Evolutionary conservation across 192 early-diverging fungal species (phyloP).

Genomic region (Coemansia sp.): DNA sequence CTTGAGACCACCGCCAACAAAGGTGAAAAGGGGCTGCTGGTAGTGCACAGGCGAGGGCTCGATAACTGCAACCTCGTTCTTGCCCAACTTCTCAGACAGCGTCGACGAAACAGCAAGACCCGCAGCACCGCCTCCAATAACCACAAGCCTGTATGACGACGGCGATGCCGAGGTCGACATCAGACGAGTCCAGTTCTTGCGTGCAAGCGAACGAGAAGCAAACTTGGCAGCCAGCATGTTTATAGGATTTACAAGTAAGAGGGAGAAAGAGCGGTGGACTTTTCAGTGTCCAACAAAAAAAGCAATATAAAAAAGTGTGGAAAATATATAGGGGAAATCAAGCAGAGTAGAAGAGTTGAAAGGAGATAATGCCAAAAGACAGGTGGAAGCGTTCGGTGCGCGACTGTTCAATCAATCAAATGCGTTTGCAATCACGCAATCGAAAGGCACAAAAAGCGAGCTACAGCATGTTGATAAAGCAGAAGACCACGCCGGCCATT

Average conservation of each 20-base stretch:
- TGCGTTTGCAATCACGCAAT: background rate
- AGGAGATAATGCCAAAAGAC: background rate
- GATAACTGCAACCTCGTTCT: constrained; percentile 68
- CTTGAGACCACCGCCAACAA: constrained; percentile 87
- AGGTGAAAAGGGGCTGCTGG: constrained; percentile 89
- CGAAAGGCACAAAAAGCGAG: too few species aligned
- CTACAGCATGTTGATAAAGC: too few species aligned
- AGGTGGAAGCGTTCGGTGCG: background rate
- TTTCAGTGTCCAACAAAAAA: background rate
- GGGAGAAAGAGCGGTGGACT: constrained; percentile 4
- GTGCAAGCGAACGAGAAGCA: constrained; percentile 14
- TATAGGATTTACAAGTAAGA: background rate
- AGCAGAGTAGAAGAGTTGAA: background rate
- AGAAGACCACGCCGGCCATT: too few species aligned
- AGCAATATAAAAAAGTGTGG: constrained; percentile 1
- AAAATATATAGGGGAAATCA: background rate
- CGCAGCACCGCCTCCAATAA: constrained; percentile 55
- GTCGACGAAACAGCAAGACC: constrained; percentile 69
- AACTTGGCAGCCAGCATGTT: constrained; percentile 37
- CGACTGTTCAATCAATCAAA: background rate
- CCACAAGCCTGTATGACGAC: constrained; percentile 53
- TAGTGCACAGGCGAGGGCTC: constrained; percentile 73
- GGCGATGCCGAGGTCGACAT: constrained; percentile 32
- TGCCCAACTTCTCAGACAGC: constrained; percentile 62
- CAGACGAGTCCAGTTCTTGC: constrained; percentile 31